Evolutionary conservation across 2,329 filamentous ascomycete genomes (phyloP).

Genomic region (Colletotrichum noveboracense): DNA sequence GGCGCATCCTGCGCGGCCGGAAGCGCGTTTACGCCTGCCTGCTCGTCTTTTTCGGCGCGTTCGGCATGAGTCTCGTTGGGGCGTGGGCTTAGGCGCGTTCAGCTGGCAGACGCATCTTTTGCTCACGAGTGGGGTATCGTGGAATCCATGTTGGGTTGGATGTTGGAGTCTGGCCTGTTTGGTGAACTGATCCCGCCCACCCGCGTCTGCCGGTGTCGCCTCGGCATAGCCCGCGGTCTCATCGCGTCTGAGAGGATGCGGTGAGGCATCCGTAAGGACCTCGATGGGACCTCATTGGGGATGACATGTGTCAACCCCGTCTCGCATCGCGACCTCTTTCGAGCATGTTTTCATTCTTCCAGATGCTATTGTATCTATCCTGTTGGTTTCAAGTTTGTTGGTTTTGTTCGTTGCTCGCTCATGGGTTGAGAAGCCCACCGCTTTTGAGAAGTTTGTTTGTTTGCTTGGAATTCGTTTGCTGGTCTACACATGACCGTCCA

Average conservation of each 20-base stretch:
- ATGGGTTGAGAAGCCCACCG: neutral
- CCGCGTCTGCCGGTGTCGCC: neutral
- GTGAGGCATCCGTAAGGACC: neutral
- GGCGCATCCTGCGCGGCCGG: slow-evolving; percentile 58
- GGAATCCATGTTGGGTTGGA: neutral
- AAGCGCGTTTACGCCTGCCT: slow-evolving; percentile 59
- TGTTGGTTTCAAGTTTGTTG: neutral
- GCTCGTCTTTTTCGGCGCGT: slow-evolving; percentile 63
- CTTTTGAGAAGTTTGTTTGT: neutral
- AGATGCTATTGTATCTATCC: neutral
- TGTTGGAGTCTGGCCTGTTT: neutral
- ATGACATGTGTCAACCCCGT: neutral
- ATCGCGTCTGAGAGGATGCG: neutral
- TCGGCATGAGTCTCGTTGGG: slow-evolving; percentile 68
- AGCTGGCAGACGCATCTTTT: neutral
- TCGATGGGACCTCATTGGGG: neutral
- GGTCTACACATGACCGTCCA: neutral
- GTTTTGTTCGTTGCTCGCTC: neutral
- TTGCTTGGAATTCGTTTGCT: neutral
- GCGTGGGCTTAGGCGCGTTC: slow-evolving; percentile 58
- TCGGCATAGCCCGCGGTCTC: neutral
- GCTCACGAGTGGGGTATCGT: neutral
- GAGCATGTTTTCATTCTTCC: neutral
- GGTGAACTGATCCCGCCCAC: neutral
- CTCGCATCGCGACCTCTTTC: neutral